phyloP scores from a whole-genome alignment of 2,329 filamentous ascomycete genomes.

The Erysiphe pisi region DNA sequence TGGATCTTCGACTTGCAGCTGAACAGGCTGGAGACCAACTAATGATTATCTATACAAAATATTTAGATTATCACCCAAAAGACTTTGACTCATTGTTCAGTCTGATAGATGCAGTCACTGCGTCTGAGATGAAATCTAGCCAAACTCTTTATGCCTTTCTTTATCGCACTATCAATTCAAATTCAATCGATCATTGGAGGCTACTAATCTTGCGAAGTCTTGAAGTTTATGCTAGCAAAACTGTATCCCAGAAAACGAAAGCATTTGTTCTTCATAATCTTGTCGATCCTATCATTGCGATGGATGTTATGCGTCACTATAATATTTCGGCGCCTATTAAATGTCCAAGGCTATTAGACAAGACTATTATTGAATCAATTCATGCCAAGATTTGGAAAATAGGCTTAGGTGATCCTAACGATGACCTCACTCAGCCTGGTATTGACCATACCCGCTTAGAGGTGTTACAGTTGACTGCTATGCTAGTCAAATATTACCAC shows the following conservation, averaged over 20 bases:
- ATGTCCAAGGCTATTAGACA: constrained; percentile 68
- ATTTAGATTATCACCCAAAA: constrained; percentile 61
- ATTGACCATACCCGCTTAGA: constrained; percentile 97
- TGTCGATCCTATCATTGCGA: constrained; percentile 90
- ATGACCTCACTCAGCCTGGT: constrained; percentile 72
- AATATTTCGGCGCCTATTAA: constrained; percentile 46
- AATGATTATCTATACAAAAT: constrained; percentile 72
- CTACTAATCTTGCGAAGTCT: constrained; percentile 73
- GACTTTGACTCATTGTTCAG: constrained; percentile 77
- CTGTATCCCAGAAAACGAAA: constrained; percentile 77
- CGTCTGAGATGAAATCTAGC: constrained; percentile 67
- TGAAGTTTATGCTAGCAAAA: constrained; percentile 71
- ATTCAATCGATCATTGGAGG: constrained; percentile 78
- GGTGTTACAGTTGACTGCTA: constrained; percentile 82
- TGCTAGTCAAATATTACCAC: constrained; percentile 92
- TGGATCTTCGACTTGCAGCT: constrained; percentile 66
- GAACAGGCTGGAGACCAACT: constrained; percentile 84
- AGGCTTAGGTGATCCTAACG: constrained; percentile 66
- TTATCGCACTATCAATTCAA: constrained; percentile 74
- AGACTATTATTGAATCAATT: constrained; percentile 75
- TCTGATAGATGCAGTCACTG: constrained; percentile 71
- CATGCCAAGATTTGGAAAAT: constrained; percentile 91
- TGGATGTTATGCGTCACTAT: constrained; percentile 86
- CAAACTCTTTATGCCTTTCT: constrained; percentile 71
- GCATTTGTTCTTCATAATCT: constrained; percentile 84